These are phyloP conservation scores for Mycena rosella DNA, from an alignment of 768 basidiomycete genomes.

Conservation along the genomic window DNA sequence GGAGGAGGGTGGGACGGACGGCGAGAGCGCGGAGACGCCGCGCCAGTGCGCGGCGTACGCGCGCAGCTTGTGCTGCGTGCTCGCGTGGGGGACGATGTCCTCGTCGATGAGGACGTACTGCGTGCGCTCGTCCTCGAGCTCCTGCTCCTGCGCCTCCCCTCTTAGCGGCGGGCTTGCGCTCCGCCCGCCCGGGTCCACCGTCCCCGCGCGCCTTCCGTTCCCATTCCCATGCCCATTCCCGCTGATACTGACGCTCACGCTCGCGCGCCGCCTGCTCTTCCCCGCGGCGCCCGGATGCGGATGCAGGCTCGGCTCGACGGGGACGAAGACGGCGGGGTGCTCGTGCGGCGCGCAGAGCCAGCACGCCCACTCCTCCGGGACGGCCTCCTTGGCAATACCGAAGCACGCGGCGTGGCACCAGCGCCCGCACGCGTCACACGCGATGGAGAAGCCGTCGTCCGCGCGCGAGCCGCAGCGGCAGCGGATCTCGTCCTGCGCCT, in stretches of 20 bases:
- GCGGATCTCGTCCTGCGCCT: slow-evolving; percentile 60
- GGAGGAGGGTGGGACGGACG: slow-evolving; percentile 34
- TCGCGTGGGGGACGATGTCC: slow-evolving; percentile 55
- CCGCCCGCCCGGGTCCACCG: no score
- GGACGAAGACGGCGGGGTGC: background rate
- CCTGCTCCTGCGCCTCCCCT: slow-evolving; percentile 34
- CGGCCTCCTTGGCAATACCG: slow-evolving; percentile 65
- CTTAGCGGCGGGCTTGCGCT: background rate
- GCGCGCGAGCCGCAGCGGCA: slow-evolving; percentile 82
- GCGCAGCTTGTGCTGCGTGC: slow-evolving; percentile 55
- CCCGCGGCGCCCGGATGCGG: no score
- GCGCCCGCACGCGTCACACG: slow-evolving; percentile 83
- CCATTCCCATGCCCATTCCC: background rate
- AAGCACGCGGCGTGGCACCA: slow-evolving; percentile 92
- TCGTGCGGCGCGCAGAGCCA: slow-evolving; percentile 68
- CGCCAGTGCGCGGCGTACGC: slow-evolving; percentile 75
- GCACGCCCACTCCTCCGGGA: slow-evolving; percentile 85
- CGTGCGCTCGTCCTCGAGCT: slow-evolving; percentile 59
- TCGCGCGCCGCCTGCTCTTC: slow-evolving; percentile 43
- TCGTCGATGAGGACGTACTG: slow-evolving; percentile 60
- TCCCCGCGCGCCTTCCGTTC: no score
- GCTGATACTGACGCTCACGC: no score
- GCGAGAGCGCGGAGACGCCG: slow-evolving; percentile 68
- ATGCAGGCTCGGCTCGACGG: no score
- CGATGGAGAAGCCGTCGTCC: slow-evolving; percentile 90